Evolutionary conservation across 768 basidiomycete genomes (phyloP).

Genomic region (Cantharellus cinnabarinus): DNA sequence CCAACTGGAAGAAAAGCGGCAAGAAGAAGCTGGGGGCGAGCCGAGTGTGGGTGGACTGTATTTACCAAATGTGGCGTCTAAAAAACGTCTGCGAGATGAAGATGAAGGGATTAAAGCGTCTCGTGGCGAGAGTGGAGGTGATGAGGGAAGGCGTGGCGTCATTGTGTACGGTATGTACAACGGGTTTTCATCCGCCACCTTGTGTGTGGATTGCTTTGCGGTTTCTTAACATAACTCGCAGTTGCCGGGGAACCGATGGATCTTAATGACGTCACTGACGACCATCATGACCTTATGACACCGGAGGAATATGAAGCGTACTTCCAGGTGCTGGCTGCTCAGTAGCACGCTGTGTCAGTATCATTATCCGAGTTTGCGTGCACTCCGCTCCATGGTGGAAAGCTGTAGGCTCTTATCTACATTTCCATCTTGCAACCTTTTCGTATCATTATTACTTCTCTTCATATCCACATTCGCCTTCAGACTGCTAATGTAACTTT

Average conservation of each 20-base stretch:
- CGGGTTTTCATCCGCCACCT: not conserved
- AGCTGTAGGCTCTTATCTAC: no score
- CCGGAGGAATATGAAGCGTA: constrained; percentile 78
- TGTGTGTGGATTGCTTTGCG: not conserved
- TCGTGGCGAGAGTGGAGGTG: not conserved
- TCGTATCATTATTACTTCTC: no score
- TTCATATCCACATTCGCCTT: no score
- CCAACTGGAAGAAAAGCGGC: constrained; percentile 29
- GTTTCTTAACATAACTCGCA: not conserved
- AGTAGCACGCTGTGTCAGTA: not conserved
- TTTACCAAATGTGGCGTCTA: constrained; percentile 19
- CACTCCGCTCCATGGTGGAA: no score
- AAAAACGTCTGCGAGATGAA: not conserved
- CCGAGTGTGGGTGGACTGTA: not conserved
- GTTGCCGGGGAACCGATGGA: constrained; percentile 58
- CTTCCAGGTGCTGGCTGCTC: not conserved
- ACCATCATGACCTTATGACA: constrained; percentile 82
- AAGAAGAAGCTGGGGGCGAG: not conserved
- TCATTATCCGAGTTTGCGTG: no score
- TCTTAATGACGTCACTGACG: constrained; percentile 72
- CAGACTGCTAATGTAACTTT: no score
- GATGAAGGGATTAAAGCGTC: not conserved
- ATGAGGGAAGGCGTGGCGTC: not conserved
- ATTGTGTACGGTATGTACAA: not conserved
- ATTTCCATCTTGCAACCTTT: no score